Evolutionary conservation across 2,329 filamentous ascomycete species (phyloP), one percentile per base, ranked within the genome.

Genomic region (Fonsecaea erecta): DNA sequence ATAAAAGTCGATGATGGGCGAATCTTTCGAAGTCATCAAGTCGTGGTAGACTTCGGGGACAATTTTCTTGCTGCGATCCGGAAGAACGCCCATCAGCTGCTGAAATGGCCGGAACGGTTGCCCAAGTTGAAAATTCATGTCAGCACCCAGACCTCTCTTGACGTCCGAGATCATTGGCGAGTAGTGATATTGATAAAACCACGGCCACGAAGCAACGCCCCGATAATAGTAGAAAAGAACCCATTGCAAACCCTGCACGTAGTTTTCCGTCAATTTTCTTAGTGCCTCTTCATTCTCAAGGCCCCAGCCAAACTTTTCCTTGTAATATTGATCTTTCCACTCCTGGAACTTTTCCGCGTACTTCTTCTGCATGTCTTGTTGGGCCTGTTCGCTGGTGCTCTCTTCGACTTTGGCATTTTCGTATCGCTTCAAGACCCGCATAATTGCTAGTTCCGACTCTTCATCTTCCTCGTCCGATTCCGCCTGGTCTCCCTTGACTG

Each of bases 141-240:
- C 86, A 1, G 93, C 95, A 54, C 87, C 86, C 55, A 99, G 81
- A 26, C 95, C 95, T 77, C 91, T 93, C 75, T 89, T 89, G 71
- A 99, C 92, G 79, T 99, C 95, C 70, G 92, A 96, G 63, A 97
- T 99, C 86, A 98, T 92, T 1, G 95, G 95, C 9, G 96, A 91
- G 78, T 99, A 99, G 79, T 99, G 96, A 77, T 97, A 99, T 66
- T 85, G 84, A 78, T 97, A 99, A 80, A 91, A 99, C 95, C 95
- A 99, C 14, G 95, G 93, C 95, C 95, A 99, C 12, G 94, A 98
- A 16, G 92, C 95, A 66, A 99, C 95, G 68, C 95, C 95, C 60
- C 90, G 89, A 80, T 99, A 99, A 79, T 99, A 99, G 81, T 99
- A 99, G 78, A 90, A 97, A 56, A 99, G 82, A 51, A 99, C 95